Evolutionary conservation across 805 yeast species (phyloP), one percentile per base, ranked within the genome.

Genomic region (Sugiyamaella floridensis): DNA sequence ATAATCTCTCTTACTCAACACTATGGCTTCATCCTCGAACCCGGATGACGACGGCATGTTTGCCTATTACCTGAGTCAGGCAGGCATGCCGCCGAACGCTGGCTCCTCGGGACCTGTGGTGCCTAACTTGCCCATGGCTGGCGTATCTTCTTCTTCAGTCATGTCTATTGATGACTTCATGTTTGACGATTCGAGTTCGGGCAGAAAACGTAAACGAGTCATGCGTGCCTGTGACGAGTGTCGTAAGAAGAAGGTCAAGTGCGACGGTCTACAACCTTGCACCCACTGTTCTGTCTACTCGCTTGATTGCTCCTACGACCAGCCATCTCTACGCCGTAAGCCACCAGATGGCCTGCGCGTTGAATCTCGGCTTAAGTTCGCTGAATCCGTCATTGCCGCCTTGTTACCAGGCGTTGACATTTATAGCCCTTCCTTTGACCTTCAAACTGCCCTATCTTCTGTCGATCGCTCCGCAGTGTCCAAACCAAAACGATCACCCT

Each of bases 201-300:
- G 29, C 11, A 29, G 49, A 15, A 83, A 82, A 61, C 71, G 87
- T 32, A 72, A 80, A 59, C 69, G 90, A 52, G 90, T 84, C 40
- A 79, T 86, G 1, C 70, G 87, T 51, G 93, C 93, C 2, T 86
- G 93, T 62, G 86, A 82, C 60, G 81, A 78, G 57, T 85, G 93
- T 65, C 75, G 92, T 18, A 78, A 77, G 67, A 85, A 83, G 68
- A 86, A 86, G 63, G 87, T 85, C 57, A 82, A 83, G 63, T 86
- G 95, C 67, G 89, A 85, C 64, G 93, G 92, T 4, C 77, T 78
- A 60, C 83, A 78, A 60, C 93, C 92, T 0, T 86, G 95, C 66
- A 77, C 80, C 32, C 88, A 83, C 66, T 89, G 96, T 65, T 85
- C 96, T 1, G 96, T 88, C 1, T 89, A 88, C 69, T 81, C 87